These are phyloP conservation scores for Geosiphon pyriformis DNA, from an alignment of 192 early-diverging fungal species.

Conservation along the genomic window DNA sequence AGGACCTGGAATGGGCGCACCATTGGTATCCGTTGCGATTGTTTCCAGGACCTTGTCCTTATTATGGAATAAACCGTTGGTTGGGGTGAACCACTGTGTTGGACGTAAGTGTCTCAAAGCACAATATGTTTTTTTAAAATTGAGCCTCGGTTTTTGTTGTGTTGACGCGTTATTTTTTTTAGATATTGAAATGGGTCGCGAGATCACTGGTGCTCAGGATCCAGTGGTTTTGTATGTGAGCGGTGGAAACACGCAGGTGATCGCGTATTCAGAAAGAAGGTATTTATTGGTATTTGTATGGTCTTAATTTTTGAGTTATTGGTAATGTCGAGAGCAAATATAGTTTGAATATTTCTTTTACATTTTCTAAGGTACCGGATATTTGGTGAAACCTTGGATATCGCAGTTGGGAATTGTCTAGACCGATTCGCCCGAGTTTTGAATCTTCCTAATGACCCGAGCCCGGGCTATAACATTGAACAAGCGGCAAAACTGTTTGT, in stretches of 20 bases:
- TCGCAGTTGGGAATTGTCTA: constrained; percentile 96
- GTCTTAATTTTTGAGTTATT: not conserved
- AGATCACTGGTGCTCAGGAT: constrained; percentile 90
- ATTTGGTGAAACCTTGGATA: constrained; percentile 98
- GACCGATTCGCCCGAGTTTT: constrained; percentile 96
- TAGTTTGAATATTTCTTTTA: not conserved
- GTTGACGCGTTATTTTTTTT: not conserved
- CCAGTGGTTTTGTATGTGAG: constrained; percentile 96
- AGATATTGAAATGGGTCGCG: constrained; percentile 98
- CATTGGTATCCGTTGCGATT: constrained; percentile 81
- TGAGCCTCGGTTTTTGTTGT: not conserved
- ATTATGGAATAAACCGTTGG: constrained; percentile 87
- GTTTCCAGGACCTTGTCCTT: constrained; percentile 90
- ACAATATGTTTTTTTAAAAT: not conserved
- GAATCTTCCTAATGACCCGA: constrained; percentile 92
- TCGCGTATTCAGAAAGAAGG: constrained; percentile 89
- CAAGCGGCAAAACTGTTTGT: constrained; percentile 82
- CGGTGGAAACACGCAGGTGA: constrained; percentile 98
- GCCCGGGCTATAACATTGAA: constrained; percentile 97
- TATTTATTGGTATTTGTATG: constrained; percentile 24
- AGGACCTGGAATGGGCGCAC: constrained; percentile 99
- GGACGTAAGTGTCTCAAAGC: constrained; percentile 57
- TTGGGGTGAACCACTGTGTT: constrained; percentile 97
- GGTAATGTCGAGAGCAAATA: too few species aligned
- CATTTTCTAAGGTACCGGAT: constrained; percentile 77